Base-by-base conservation (phyloP, 1,284 basidiomycete species). In the Leccinum solheimii region DNA sequence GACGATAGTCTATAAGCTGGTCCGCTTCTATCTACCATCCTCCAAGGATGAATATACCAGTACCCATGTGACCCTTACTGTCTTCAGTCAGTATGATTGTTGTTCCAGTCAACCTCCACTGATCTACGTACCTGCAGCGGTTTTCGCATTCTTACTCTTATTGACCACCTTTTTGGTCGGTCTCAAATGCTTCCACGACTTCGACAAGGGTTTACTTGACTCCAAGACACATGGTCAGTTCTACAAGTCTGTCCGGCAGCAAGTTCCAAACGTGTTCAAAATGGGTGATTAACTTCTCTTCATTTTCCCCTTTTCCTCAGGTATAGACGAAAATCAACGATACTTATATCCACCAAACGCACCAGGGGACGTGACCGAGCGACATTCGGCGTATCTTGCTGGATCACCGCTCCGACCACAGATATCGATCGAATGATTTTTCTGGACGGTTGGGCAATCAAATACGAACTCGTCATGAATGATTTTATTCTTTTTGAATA, bases 161-260 rank as follows among this genome's bases (percentile, higher is more conserved):
- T 83, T 92, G 64, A 75, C 79, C 11, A 90, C 90, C 11, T 91
- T 93, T 68, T 82, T 77, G 10, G 82, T 93, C 27, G 91, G 91
- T 34, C 72, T 92, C 14, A 85, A 87, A 55, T 93, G 91, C 71
- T 90, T 91, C 76, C 73, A 81, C 52, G 91, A 93, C 76, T 93
- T 93, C 69, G 87, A 90, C 75, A 86, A 85, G 72, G 91, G 91
- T 30, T 77, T 93, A 30, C 77, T 80, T 52, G 75, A 80, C 26
- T 87, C 90, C 57, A 93, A 93, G 79, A 80, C 83, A 64, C 83
- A 87, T 68, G 85, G 91, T 92, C 77, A 83, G 89, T 82, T 73
- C 21, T 76, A 78, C 71, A 69, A 62, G 62, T 77, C 73, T 69
- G 71, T 78, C 58, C 67, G 67, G 65, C 70, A 69, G 62, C 71